Evolutionary conservation across 208 protist species (phyloP).

Genomic region (Porcisia deanei): DNA sequence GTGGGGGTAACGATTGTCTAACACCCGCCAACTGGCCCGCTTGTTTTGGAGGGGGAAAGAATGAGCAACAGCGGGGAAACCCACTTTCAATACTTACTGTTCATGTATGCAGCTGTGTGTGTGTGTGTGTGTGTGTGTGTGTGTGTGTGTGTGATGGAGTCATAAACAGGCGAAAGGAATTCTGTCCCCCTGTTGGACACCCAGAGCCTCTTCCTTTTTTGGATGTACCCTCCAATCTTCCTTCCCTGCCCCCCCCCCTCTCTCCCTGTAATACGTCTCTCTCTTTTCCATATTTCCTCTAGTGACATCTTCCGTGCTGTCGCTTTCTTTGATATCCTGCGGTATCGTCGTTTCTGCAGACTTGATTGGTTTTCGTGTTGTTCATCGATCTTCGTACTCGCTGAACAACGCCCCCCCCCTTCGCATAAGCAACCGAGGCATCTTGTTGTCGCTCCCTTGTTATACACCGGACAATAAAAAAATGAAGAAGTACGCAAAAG

Average conservation of each 20-base stretch:
- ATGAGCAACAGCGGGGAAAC: not conserved
- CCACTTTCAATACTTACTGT: not conserved
- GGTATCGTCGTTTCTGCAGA: too few species aligned
- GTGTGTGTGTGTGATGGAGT: not conserved
- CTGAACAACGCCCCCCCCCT: too few species aligned
- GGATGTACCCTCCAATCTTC: too few species aligned
- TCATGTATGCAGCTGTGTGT: not conserved
- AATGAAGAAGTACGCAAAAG: conserved; percentile 26
- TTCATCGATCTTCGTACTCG: not conserved
- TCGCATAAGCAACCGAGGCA: not conserved
- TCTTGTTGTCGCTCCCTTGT: not conserved
- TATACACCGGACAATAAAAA: not conserved
- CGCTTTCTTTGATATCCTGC: too few species aligned
- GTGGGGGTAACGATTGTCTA: too few species aligned
- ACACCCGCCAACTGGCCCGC: too few species aligned
- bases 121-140: not conserved
- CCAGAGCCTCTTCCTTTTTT: not conserved
- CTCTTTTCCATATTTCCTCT: too few species aligned
- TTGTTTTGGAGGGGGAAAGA: too few species aligned
- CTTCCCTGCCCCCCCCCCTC: too few species aligned
- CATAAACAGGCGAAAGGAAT: not conserved
- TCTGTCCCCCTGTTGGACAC: not conserved
- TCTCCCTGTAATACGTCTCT: too few species aligned
- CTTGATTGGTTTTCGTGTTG: not conserved
- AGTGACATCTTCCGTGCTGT: too few species aligned